Base-by-base conservation (phyloP, 2,329 filamentous ascomycete species). In the Elsinoe batatas region DNA sequence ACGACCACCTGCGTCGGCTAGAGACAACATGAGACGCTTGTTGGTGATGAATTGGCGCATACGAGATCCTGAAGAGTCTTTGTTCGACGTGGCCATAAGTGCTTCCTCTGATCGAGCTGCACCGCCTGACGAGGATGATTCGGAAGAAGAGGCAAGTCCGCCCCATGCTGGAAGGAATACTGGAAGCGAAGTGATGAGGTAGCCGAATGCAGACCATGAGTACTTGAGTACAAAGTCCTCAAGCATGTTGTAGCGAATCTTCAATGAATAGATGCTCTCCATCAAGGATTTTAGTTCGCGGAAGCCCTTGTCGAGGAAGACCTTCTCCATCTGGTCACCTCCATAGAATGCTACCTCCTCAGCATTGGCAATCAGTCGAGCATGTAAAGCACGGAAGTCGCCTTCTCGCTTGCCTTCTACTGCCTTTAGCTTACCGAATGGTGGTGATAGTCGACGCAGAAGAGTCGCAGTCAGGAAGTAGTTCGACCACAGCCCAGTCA, bases 31-130 rank as follows among this genome's bases (percentile, higher is more conserved):
- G 37, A 98, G 83, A 3, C 93, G 84, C 71, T 98, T 97, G 74
- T 98, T 98, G 11, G 93, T 98, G 71, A 98, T 96, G 72, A 98
- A 98, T 33, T 95, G 89, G 73, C 94, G 93, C 88, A 97, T 98
- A 38, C 94, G 88, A 11, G 40, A 46, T 36, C 61, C 64, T 42
- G 56, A 57, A 49, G 64, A 40, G 15, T 40, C 50, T 6, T 26
- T 43, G 12, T 20, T 42, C 11, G 54, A 42, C 1, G 56, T 54
- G 33, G 54, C 57, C 11, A 57, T 43, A 8, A 54, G 43, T 13
- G 58, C 55, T 42, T 59, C 56, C 1, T 56, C 56, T 44, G 40
- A 40, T 32, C 49, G 44, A 18, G 44, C 15, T 8, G 35, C 36
- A 13, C n/a, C 15, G 3, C 13, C 42, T 3, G 47, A 40, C 10